Percentiles rank a stretch among this genome's conserved stretches.
These are phyloP conservation scores for Scheffersomyces illinoinensis DNA, from an alignment of 1,139 yeast genomes.

Conservation along the genomic window DNA sequence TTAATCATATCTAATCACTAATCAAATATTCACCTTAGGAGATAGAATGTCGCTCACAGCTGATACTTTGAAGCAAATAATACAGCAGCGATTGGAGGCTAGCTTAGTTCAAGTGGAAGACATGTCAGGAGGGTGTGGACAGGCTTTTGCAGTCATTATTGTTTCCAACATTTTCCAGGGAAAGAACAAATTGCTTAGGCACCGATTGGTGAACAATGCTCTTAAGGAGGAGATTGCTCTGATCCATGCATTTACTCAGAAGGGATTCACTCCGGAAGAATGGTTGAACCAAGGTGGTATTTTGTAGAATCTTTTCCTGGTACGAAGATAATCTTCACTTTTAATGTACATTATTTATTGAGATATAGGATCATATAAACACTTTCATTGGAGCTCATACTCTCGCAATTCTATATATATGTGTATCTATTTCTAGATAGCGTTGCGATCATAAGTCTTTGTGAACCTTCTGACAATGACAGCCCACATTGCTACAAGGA, in stretches of 20 bases:
- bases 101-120: constrained; percentile 63
- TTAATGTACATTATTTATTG: constrained; percentile 2
- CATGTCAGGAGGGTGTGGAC: constrained; percentile 86
- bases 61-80: constrained; percentile 46
- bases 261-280: constrained; percentile 73
- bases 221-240: constrained; percentile 78
- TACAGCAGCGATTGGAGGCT: constrained; percentile 53
- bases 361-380: background rate
- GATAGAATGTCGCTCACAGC: constrained; percentile 41
- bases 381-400: background rate
- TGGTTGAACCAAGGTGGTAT: constrained; percentile 54
- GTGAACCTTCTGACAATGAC: constrained; percentile 19
- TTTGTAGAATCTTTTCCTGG: constrained; percentile 1
- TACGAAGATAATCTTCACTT: background rate
- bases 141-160: constrained; percentile 82
- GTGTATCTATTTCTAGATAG: constrained; percentile 9
- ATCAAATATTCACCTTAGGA: background rate
- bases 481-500: constrained; percentile 31
- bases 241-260: constrained; percentile 95
- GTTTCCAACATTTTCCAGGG: constrained; percentile 74
- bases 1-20: background rate
- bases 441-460: constrained; percentile 16
- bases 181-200: constrained; percentile 83
- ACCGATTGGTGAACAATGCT: constrained; percentile 77
- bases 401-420: background rate